A percentile compares a stretch with the other conserved stretches of the same genome.
Conservation (phyloP, 495 filamentous ascomycete species). For the Cladorrhinum samala region DNA sequence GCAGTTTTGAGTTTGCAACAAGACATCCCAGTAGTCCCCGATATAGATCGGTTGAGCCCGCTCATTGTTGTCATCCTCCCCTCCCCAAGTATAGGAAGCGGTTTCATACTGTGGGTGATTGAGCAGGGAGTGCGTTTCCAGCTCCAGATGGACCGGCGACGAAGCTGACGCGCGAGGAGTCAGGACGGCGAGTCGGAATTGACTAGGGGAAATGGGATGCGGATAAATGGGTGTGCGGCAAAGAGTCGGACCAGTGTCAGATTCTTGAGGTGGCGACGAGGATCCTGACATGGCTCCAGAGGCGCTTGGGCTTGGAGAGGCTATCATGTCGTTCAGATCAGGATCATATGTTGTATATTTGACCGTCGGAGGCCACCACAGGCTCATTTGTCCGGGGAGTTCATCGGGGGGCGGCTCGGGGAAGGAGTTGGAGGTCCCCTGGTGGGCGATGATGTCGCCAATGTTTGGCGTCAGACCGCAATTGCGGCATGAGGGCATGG, state of each 20-base stretch:
- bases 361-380: slow-evolving; percentile 3
- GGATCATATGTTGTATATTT: background rate
- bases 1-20: slow-evolving; percentile 28
- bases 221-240: too few relatives aligned
- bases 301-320: background rate
- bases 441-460: background rate
- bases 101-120: slow-evolving; percentile 28
- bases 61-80: slow-evolving; percentile 20
- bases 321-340: background rate
- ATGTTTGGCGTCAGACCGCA: background rate
- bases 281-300: background rate
- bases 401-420: background rate
- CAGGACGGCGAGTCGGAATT: slow-evolving; percentile 1
- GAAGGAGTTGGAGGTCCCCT: background rate
- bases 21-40: slow-evolving; percentile 28
- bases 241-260: too few relatives aligned
- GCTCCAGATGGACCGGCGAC: background rate
- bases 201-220: background rate
- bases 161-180: background rate
- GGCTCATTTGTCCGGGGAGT: background rate
- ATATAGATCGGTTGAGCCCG: slow-evolving; percentile 18
- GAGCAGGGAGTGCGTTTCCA: background rate
- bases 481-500: background rate
- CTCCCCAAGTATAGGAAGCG: slow-evolving; percentile 29
- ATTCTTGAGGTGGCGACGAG: too few relatives aligned